Conservation (phyloP, 2,329 filamentous ascomycete species). For the Pseudogymnoascus sp. region DNA sequence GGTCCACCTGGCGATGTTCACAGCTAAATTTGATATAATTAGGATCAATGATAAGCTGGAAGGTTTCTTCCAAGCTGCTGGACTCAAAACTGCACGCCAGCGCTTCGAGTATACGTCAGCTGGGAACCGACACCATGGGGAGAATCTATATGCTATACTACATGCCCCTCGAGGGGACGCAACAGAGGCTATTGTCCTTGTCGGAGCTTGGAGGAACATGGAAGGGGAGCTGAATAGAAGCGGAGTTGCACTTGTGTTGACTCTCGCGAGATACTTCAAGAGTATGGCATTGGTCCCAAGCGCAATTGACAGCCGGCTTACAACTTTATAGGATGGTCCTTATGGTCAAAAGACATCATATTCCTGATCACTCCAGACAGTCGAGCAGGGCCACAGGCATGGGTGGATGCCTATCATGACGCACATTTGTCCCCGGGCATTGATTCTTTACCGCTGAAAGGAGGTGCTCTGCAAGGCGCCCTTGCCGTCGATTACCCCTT, state of each 20-base stretch:
- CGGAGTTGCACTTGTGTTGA: conserved; percentile 78
- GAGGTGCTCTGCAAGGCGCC: conserved; percentile 85
- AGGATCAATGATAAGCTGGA: conserved; percentile 66
- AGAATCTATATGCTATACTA: conserved; percentile 90
- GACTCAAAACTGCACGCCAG: conserved; percentile 81
- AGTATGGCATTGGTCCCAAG: conserved; percentile 37
- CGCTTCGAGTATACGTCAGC: conserved; percentile 79
- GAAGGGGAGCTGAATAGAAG: conserved; percentile 74
- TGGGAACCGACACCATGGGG: conserved; percentile 65
- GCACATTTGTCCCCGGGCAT: conserved; percentile 67
- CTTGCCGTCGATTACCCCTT: conserved; percentile 90
- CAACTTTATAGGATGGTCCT: conserved; percentile 65
- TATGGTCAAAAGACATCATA: conserved; percentile 99
- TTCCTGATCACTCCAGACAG: conserved; percentile 85
- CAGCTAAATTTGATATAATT: conserved; percentile 12
- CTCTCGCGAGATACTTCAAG: conserved; percentile 90
- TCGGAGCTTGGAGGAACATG: conserved; percentile 82
- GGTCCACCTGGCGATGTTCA: conserved; percentile 28
- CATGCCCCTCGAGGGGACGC: conserved; percentile 92
- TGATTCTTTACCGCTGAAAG: conserved; percentile 76
- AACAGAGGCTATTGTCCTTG: conserved; percentile 90
- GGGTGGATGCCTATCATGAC: conserved; percentile 97
- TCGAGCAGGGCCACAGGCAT: conserved; percentile 83
- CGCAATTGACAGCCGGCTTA: conserved; percentile 10
- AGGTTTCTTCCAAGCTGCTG: conserved; percentile 67